Base-by-base conservation (phyloP, 768 basidiomycete species). In the Hypholoma sublateritium region DNA sequence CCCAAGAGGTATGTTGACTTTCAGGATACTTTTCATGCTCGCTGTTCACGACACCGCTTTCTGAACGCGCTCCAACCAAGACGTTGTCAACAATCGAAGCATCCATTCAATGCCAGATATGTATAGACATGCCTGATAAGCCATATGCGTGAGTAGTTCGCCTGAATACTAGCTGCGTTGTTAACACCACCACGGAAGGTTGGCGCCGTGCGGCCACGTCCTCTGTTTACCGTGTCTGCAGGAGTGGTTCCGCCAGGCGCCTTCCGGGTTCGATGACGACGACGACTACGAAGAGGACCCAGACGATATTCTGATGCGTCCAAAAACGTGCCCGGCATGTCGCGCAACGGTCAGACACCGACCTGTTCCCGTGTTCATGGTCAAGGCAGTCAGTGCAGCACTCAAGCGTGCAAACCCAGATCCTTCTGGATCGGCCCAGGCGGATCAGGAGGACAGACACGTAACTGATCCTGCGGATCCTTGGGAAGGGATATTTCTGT, bases 121-220 rank as follows among this genome's bases (percentile, higher is more conserved):
- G 89, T 65, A 85, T 89, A 75, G 89, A 91, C 17, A 68, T 85
- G 11, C 72, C 90, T 9, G 65, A 77, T 39, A 81, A 82, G 58
- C 89, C 89, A 22, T 86, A 80, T 65, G 82, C 81, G 89, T 91
- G 66, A 61, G 87, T 19, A 32, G 48, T 32, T 36, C 21, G 12
- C 34, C 35, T 9, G 14, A 41, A 14, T 19, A 37, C 50, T 32
- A 13, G 28, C n/a, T 11, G 21, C 32, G 14, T 37, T 16, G 36
- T 51, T 17, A 39, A 14, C 32, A 6, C 50, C 19, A 4, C 8
- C 43, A 1, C 28, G 9, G 5, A 32, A 89, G 89, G 1, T 75
- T 91, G 43, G 80, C 87, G 1, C 89, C 89, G 0, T 91, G 89
- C 63, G 89, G 89, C 1, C 89, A 91, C 61, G 79, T 88, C n/a